Base-by-base conservation (phyloP, 2,329 filamentous ascomycete genomes). In the Parascedosporium putredinis region DNA sequence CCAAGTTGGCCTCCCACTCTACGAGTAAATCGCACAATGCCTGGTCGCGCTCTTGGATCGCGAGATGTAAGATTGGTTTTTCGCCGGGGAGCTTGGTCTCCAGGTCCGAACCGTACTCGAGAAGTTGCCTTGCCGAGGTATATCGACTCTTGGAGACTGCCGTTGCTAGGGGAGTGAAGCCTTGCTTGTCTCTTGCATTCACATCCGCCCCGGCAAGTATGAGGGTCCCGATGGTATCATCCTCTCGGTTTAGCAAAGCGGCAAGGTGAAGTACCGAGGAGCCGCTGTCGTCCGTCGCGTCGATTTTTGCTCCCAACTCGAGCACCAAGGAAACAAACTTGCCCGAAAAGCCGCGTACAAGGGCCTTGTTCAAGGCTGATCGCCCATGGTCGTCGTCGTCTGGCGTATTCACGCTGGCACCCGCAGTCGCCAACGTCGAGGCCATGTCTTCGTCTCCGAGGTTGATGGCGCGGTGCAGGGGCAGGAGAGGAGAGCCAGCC, bases 211-310 rank as follows among this genome's bases (percentile, higher is more conserved):
- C 58, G 8, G 53, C 54, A 16, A 57, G 53, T 5, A 55, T 45
- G 6, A 59, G 55, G 12, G 59, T 51, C 2, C 51, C 49, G 6
- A 56, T 50, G 10, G 50, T 58, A 20, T 58, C 57, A 22, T 59
- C 54, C 5, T 50, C 53, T 7, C 50, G 45, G 20, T 50, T 44
- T 10, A 52, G 49, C 25, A 47, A 51, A 18, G 58, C 58, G 20
- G 57, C 56, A 47, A 58, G 51, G 50, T 60, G 58, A 5, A 60
- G 46, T 4, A 55, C 56, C 2, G 58, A 54, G 14, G 52, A 51
- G 3, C 58, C 58, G 20, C 51, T n/a, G 24, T 27, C 45, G 51
- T 59, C 58, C 5, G 54, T 48, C 10, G 57, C 57, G 22, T 57
- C 49, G n/a, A 54, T 24, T 8, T 43, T 20, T 4, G 58, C 58